Evolutionary conservation across 306 rosid species (phyloP).

Genomic region (Fragaria iinumae): DNA sequence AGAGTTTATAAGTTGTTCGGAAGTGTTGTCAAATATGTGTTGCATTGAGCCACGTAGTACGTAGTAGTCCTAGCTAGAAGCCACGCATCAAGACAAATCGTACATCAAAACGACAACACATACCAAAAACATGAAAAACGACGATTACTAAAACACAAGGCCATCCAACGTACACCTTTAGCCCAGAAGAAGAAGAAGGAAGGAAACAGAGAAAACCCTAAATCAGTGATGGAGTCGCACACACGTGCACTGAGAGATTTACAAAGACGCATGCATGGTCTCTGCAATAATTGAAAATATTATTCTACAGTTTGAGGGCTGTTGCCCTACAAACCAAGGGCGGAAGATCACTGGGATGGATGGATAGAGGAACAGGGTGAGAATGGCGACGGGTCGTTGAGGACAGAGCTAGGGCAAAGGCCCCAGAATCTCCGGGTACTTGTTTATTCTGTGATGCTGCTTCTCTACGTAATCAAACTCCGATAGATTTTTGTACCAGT

Average conservation of each 20-base stretch:
- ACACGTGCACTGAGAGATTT: background rate
- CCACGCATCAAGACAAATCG: background rate
- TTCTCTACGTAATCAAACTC: constrained; percentile 7
- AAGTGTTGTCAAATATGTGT: background rate
- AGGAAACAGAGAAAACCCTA: background rate
- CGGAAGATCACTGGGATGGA: too few relatives aligned
- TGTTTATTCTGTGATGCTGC: background rate
- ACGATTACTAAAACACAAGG: background rate
- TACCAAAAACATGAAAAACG: background rate
- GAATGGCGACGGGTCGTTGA: constrained; percentile 25
- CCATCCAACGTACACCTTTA: background rate
- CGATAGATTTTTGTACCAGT: background rate
- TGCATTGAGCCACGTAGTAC: background rate
- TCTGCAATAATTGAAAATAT: background rate
- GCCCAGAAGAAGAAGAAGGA: background rate
- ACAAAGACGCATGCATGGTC: background rate
- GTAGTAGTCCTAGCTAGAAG: background rate
- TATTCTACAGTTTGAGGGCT: background rate
- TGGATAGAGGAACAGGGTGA: background rate
- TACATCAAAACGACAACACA: background rate
- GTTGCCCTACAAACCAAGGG: background rate
- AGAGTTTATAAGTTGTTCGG: too few relatives aligned
- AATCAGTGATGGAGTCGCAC: background rate
- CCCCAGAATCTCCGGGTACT: constrained; percentile 42
- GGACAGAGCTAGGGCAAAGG: constrained; percentile 15